Evolutionary conservation across 768 basidiomycete species (phyloP).

Genomic region (Xanthoconium stramineum): DNA sequence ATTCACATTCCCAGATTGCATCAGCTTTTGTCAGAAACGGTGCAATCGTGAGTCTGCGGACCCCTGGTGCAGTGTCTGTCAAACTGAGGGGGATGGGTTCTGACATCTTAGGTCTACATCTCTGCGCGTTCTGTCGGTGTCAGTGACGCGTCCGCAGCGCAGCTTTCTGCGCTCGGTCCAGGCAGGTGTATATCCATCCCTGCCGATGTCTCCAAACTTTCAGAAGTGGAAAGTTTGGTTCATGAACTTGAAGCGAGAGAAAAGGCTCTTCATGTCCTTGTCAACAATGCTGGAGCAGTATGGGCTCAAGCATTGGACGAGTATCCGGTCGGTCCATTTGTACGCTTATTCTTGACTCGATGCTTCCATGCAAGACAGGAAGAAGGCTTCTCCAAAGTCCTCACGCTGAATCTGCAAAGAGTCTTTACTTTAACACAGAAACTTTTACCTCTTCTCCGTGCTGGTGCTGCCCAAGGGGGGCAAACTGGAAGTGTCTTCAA

Average conservation of each 20-base stretch:
- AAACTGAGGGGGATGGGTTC: background rate
- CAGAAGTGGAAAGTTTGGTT: constrained; percentile 53
- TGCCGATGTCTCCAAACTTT: constrained; percentile 50
- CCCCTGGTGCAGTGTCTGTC: constrained; percentile 1
- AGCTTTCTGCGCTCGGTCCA: constrained; percentile 51
- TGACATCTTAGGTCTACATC: constrained; percentile 51
- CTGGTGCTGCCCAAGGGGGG: constrained; percentile 41
- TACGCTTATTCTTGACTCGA: background rate
- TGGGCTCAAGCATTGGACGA: constrained; percentile 49
- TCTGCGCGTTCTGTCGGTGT: constrained; percentile 53
- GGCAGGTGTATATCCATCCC: constrained; percentile 53
- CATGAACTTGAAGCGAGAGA: constrained; percentile 50
- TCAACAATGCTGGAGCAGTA: constrained; percentile 65
- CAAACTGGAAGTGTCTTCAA: constrained; percentile 33
- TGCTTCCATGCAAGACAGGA: constrained; percentile 35
- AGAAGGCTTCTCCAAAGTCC: constrained; percentile 55
- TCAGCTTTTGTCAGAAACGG: constrained; percentile 62
- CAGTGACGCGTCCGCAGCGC: constrained; percentile 48
- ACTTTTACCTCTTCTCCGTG: constrained; percentile 52
- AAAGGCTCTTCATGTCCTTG: constrained; percentile 51
- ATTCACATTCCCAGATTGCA: constrained; percentile 46
- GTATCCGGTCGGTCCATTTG: constrained; percentile 36
- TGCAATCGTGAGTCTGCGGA: constrained; percentile 41
- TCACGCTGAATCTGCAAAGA: constrained; percentile 60
- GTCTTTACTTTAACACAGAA: constrained; percentile 65